Conservation (phyloP, 2,329 filamentous ascomycete species). For the Lecanicillium sp. region DNA sequence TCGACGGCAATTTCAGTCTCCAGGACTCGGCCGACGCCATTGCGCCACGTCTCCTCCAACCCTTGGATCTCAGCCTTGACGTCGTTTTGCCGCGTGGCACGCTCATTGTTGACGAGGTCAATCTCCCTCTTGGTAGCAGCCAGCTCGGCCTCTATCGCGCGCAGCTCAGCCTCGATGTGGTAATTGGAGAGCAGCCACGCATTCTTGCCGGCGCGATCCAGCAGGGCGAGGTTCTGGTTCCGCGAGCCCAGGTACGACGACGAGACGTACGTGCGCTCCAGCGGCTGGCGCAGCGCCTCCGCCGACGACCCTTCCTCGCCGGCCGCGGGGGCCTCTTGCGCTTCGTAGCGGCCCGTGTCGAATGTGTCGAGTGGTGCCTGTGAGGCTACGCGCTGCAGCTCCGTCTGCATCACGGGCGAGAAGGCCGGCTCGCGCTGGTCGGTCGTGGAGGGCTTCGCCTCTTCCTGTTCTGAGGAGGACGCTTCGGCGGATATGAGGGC, state of each 20-base stretch:
- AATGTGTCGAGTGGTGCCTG: slow-evolving; percentile 41
- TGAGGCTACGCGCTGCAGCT: slow-evolving; percentile 57
- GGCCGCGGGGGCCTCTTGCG: slow-evolving; percentile 45
- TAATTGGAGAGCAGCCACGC: slow-evolving; percentile 85
- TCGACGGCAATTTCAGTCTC: slow-evolving; percentile 85
- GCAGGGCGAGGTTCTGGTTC: slow-evolving; percentile 54
- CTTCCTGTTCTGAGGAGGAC: slow-evolving; percentile 31
- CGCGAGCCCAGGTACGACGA: slow-evolving; percentile 46
- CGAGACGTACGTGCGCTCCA: slow-evolving; percentile 45
- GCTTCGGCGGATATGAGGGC: slow-evolving; percentile 64
- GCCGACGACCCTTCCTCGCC: slow-evolving; percentile 9
- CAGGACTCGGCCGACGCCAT: slow-evolving; percentile 68
- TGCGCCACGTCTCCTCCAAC: slow-evolving; percentile 72
- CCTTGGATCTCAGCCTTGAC: slow-evolving; percentile 64
- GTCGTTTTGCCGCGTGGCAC: slow-evolving; percentile 63
- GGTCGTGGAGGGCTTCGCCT: slow-evolving; percentile 40
- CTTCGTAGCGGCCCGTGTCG: slow-evolving; percentile 77
- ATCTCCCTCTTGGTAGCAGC: slow-evolving; percentile 58
- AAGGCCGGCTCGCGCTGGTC: slow-evolving; percentile 53
- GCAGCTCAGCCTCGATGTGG: slow-evolving; percentile 61
- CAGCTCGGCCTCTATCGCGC: slow-evolving; percentile 66
- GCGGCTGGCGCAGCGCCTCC: slow-evolving; percentile 51
- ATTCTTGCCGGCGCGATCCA: slow-evolving; percentile 79
- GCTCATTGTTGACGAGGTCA: slow-evolving; percentile 63
- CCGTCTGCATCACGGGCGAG: slow-evolving; percentile 57